Evolutionary conservation across 2,329 filamentous ascomycete species (phyloP), one percentile per base, ranked within the genome.

Genomic region (Alternaria sp.): DNA sequence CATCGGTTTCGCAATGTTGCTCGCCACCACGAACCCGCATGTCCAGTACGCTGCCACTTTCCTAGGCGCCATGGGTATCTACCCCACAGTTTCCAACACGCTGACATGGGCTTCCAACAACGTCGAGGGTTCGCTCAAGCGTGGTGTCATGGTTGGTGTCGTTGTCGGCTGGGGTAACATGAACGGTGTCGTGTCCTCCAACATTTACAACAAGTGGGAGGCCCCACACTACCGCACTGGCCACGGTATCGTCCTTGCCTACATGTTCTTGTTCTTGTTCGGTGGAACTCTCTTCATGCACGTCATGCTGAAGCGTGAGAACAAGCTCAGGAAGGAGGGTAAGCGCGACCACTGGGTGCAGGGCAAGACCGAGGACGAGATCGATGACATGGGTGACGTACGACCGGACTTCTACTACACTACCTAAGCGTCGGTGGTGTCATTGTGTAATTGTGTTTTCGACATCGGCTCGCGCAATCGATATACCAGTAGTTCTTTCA

Each of bases 151-250:
- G 1, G 81, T 97, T 3, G 94, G 94, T 2, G 88, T 97, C 59
- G 91, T 97, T 58, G 95, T 97, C 62, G 93, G 80, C 38, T 97
- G 92, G 92, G 94, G 94, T 50, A 97, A 97, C 76, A 83, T 97
- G 61, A 97, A 96, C 78, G 94, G 94, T 56, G 87, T 97, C 46
- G 90, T 97, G 18, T 89, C 86, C 68, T 90, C 87, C 70, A 97
- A 97, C 78, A 92, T 97, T 71, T 97, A 92, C 73, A 81, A 81
- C 12, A 69, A 75, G 73, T 81, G 85, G 65, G 82, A 87, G 74
- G 87, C 67, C 63, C 92, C 90, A 1, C 84, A 85, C 25, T 97
- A 89, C 81, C 85, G 85, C 50, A 85, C 88, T 4, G 94, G 94
- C 2, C 93, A 97, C 70, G 89, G 86, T 9, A 84, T 89, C 1